Evolutionary conservation across 2,329 filamentous ascomycete genomes (phyloP), one percentile per base, ranked within the genome.

Genomic region (Biscogniauxia mediterranea): DNA sequence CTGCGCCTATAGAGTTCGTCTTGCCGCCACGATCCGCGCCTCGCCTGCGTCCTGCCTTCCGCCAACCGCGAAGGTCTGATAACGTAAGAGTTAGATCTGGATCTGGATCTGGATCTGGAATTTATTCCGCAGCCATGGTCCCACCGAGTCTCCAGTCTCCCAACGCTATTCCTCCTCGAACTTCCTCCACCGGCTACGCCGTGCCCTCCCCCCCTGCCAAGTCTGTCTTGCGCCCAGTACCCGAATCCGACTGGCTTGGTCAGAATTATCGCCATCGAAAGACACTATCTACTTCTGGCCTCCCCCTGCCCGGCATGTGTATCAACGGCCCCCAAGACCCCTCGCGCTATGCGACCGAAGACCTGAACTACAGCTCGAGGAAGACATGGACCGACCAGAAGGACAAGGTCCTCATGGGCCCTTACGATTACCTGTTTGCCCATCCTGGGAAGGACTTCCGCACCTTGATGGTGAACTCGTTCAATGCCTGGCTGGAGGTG

Each of bases 381-480:
- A 79, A 78, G 61, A 80, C 82, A 19, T 95, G 91, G 91, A 87
- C 85, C 6, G 76, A 81, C 1, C 85, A 90, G 69, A 94, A 95
- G 79, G 91, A 95, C 74, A 86, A 85, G 74, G 88, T 94, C 63
- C 79, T 96, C 57, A 80, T 88, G 54, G 92, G 88, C 0, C 92
- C 92, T 0, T 96, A 87, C 70, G 89, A 94, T 71, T 96, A 96
- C 75, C 83, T 95, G 64, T 84, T 88, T 70, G 84, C 85, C 52
- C 89, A 93, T 65, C 91, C 91, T 0, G 92, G 92, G 66, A 95
- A 96, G 77, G 91, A 95, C 75, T 90, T 96, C 72, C 87, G 93
- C 66, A 84, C 88, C 53, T 89, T 91, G 77, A 82, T 94, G 69
- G 92, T 96, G 70, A 84, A 83, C 52, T 89, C 91, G 52, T 96